A percentile compares a stretch with the other conserved stretches of the same genome.
Evolutionary conservation across 345 rosid genomes (phyloP).

Genomic region (Melaleuca quinquenervia): DNA sequence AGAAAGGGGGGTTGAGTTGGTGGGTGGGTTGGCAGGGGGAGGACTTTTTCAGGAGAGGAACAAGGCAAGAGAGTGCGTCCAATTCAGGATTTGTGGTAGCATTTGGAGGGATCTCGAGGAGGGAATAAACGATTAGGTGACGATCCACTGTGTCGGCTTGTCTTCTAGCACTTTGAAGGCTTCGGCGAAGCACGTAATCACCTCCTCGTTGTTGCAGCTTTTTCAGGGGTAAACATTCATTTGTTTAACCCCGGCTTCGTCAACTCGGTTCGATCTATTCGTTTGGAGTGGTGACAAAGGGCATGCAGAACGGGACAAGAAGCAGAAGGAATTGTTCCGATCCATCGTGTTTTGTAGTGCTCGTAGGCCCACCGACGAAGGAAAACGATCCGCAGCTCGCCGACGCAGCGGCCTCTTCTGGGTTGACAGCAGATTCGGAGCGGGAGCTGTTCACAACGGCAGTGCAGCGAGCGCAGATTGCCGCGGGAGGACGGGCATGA

Average conservation of each 20-base stretch:
- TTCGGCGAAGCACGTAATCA: constrained; percentile 17
- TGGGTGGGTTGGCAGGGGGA: constrained; percentile 30
- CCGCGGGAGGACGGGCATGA: neutral
- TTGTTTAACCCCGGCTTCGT: neutral
- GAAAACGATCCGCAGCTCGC: neutral
- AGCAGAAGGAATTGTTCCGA: constrained; percentile 17
- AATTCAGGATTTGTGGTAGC: constrained; percentile 20
- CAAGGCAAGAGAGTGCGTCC: constrained; percentile 13
- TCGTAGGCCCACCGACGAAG: neutral
- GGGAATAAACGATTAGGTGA: constrained; percentile 23
- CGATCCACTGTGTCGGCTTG: constrained; percentile 7
- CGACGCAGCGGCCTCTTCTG: neutral
- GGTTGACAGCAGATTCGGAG: neutral
- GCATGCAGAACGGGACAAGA: constrained; percentile 14
- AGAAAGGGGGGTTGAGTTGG: constrained; percentile 24
- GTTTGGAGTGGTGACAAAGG: constrained; percentile 5
- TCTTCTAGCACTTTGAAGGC: constrained; percentile 4
- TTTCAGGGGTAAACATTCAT: neutral
- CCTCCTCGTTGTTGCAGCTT: constrained; percentile 3
- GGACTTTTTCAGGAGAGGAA: constrained; percentile 19
- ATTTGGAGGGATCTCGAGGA: constrained; percentile 27
- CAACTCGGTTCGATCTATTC: constrained; percentile 7
- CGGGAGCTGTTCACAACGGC: neutral
- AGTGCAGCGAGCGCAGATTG: neutral
- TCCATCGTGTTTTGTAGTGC: neutral